Percentiles rank a stretch among this genome's conserved stretches.
These are phyloP conservation scores for Spiromastix sp. DNA, from an alignment of 2,329 filamentous ascomycete genomes.

Conservation along the genomic window DNA sequence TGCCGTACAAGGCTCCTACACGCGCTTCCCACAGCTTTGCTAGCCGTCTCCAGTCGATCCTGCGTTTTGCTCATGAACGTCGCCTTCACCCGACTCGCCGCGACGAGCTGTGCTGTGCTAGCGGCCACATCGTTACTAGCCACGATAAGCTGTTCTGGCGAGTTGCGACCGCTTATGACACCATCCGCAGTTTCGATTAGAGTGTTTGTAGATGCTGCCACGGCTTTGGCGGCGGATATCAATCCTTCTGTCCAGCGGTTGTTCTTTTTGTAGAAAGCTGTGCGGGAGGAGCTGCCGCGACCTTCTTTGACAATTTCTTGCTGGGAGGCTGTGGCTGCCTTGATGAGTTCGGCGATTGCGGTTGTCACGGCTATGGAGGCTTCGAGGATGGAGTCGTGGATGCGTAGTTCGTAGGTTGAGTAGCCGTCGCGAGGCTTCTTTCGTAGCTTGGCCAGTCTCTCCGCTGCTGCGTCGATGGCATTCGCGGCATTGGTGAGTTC, in stretches of 20 bases:
- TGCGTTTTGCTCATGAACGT: conserved; percentile 97
- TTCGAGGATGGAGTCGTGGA: conserved; percentile 90
- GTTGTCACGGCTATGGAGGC: conserved; percentile 88
- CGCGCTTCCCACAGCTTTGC: conserved; percentile 82
- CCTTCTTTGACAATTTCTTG: conserved; percentile 95
- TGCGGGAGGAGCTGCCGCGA: conserved; percentile 72
- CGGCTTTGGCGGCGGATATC: conserved; percentile 93
- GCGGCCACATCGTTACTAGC: conserved; percentile 95
- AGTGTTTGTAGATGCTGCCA: conserved; percentile 85
- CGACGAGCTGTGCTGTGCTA: conserved; percentile 91
- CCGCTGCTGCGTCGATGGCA: conserved; percentile 85
- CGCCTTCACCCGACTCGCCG: conserved; percentile 90
- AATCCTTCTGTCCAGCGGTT: conserved; percentile 98
- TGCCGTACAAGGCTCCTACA: conserved; percentile 83
- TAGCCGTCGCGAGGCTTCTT: conserved; percentile 95
- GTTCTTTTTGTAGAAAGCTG: conserved; percentile 99
- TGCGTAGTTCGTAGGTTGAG: conserved; percentile 90
- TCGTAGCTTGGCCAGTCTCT: conserved; percentile 79
- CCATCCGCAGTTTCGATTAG: conserved; percentile 97
- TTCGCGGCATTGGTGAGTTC: conserved; percentile 91
- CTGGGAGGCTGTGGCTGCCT: conserved; percentile 84
- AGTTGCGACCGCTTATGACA: conserved; percentile 83
- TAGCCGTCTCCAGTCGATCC: conserved; percentile 79
- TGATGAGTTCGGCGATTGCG: conserved; percentile 88
- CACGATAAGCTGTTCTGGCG: conserved; percentile 92